phyloP scores from a whole-genome alignment of 176 grass and related monocot genomes.

The Zea luxurians region DNA sequence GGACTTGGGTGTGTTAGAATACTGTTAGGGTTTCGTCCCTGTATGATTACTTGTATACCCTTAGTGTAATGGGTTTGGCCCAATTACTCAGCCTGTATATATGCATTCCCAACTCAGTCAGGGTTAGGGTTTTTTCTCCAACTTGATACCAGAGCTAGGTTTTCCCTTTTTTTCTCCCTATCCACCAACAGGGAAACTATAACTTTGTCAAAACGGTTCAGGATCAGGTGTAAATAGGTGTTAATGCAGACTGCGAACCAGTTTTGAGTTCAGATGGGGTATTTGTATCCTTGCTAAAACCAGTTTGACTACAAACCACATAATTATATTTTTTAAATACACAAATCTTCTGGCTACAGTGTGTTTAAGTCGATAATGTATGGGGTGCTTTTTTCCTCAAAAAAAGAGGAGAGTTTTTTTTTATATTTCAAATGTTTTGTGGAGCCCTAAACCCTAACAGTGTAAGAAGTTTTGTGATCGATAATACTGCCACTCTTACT shows the following conservation, averaged over 20 bases:
- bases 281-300: background rate
- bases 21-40: background rate
- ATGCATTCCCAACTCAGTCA: too few relatives aligned
- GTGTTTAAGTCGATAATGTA: background rate
- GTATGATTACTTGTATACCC: too few relatives aligned
- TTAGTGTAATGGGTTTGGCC: too few relatives aligned
- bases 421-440: conserved; percentile 16
- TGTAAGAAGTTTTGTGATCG: background rate
- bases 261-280: background rate
- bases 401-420: too few relatives aligned
- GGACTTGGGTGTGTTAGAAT: background rate
- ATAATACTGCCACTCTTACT: background rate
- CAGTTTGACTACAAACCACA: background rate
- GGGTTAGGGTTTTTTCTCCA: too few relatives aligned
- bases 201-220: background rate
- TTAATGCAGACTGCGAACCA: background rate
- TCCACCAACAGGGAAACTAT: background rate
- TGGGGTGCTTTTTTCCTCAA: background rate
- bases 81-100: too few relatives aligned
- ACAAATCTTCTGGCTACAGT: background rate
- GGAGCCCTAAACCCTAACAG: background rate
- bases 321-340: background rate
- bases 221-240: background rate
- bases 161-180: too few relatives aligned
- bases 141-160: too few relatives aligned